These are phyloP conservation scores for Phytophthora pluvialis DNA, from an alignment of 352 stramenopile genomes.

Conservation along the genomic window DNA sequence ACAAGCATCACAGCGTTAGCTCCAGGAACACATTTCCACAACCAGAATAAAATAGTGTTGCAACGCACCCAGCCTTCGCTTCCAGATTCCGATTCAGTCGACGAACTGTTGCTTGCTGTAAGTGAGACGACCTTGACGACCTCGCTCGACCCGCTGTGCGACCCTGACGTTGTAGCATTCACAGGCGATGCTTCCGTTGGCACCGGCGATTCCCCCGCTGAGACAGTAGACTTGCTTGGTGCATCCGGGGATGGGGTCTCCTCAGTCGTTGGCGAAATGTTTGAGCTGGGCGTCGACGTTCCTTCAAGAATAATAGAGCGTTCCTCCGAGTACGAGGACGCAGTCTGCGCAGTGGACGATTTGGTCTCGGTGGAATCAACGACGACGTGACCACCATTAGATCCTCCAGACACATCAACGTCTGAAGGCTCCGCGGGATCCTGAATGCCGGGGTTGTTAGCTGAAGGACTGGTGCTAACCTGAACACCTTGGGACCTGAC, in stretches of 20 bases:
- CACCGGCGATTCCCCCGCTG: slow-evolving; percentile 11
- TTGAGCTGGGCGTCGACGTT: slow-evolving; percentile 10
- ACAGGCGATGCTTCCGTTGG: slow-evolving; percentile 26
- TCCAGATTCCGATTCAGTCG: slow-evolving; percentile 25
- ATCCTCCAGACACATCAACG: slow-evolving; percentile 3
- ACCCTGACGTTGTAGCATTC: slow-evolving; percentile 16
- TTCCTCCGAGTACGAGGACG: slow-evolving; percentile 20
- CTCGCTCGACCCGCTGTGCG: slow-evolving; percentile 15
- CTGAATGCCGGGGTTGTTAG: slow-evolving; percentile 1
- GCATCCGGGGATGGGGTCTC: slow-evolving; percentile 6
- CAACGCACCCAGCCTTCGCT: slow-evolving; percentile 29
- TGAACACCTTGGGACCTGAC: not conserved
- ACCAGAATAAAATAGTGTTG: not conserved
- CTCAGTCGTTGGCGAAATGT: not conserved
- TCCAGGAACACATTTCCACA: not conserved
- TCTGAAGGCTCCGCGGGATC: slow-evolving; percentile 3
- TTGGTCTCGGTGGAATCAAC: slow-evolving; percentile 17
- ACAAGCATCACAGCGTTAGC: slow-evolving; percentile 17
- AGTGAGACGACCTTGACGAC: slow-evolving; percentile 36
- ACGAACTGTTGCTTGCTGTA: slow-evolving; percentile 33
- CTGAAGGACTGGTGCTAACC: slow-evolving; percentile 2
- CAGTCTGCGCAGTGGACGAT: not conserved
- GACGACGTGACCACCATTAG: slow-evolving; percentile 2
- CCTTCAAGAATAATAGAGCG: slow-evolving; percentile 5
- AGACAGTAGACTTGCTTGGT: slow-evolving; percentile 13